Base-by-base conservation (phyloP, 768 basidiomycete genomes). In the Trametes cinnabarina region DNA sequence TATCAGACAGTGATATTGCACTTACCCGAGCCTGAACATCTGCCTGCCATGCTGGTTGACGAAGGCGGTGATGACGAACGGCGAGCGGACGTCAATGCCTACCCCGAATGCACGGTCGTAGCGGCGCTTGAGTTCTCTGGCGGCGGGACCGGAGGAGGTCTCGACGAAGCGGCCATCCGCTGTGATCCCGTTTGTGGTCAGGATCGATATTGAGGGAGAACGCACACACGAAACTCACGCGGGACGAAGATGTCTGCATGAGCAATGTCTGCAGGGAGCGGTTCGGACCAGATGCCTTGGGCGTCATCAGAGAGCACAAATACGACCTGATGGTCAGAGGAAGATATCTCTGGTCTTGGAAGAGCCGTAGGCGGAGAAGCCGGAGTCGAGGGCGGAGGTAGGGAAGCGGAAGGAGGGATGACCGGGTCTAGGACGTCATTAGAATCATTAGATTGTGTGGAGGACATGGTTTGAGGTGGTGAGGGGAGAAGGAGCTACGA, bases 51-150 rank as follows among this genome's bases (percentile, higher is more conserved):
- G 84, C 68, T 91, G 88, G 68, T 90, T 92, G 47, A 88, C 80
- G 65, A 89, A 85, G 8, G 86, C 85, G n/a, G 90, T 92, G 65
- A 91, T 89, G 37, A 84, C 84, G 68, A 86, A 93, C 2, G 91
- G 90, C 12, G 90, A 92, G 28, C 87, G 83, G 11, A 85, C 77
- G 58, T 83, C 77, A 65, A 80, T 79, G 15, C 82, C 80, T 28
- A 92, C 87, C 12, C 89, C 86, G 34, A 84, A 70, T 41, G 79
- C 73, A 48, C 84, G 81, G 69, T 94, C 92, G 66, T 87, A 90
- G 26, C 82, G 79, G 65, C 79, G 79, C 78, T 93, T 94, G 53
- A 93, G 76, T 64, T 89, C 88, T 39, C 83, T 82, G 12, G 90
- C 90, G 26, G 87, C 89, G 14, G 79, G 77, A 2, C 85, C 89